Evolutionary conservation across 345 rosid species (phyloP).

Genomic region (Aquilaria sinensis): DNA sequence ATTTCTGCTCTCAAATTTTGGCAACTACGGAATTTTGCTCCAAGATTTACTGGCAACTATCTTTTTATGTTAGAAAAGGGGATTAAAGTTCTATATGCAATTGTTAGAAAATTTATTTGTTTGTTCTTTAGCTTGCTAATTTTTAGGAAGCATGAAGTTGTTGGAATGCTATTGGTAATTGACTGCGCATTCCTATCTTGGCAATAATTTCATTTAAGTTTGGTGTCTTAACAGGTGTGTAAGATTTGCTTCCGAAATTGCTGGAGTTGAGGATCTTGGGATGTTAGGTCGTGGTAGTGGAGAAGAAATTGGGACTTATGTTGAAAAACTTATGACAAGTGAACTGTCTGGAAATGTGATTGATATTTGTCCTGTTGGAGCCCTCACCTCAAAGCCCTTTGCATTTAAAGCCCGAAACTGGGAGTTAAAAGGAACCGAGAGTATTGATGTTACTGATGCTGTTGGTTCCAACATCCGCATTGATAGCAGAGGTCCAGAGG

Average conservation of each 20-base stretch:
- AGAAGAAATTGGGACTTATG: slow-evolving; percentile 99
- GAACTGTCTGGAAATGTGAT: slow-evolving; percentile 98
- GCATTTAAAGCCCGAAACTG: slow-evolving; percentile 98
- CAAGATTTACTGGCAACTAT: too few relatives aligned
- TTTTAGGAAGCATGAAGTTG: too few relatives aligned
- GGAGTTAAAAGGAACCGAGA: slow-evolving; percentile 98
- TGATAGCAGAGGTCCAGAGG: slow-evolving; percentile 99
- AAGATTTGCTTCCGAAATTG: slow-evolving; percentile 95
- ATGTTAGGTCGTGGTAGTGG: slow-evolving; percentile 99
- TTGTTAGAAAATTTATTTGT: too few relatives aligned
- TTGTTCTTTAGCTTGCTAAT: too few relatives aligned
- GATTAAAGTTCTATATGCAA: too few relatives aligned
- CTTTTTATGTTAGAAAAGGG: too few relatives aligned
- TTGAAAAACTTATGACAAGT: slow-evolving; percentile 98
- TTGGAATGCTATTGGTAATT: too few relatives aligned
- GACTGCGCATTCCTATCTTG: too few relatives aligned
- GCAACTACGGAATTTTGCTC: too few relatives aligned
- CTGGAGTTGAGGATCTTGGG: slow-evolving; percentile 99
- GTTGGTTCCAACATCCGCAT: slow-evolving; percentile 96
- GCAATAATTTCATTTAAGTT: too few relatives aligned
- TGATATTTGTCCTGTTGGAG: slow-evolving; percentile 98
- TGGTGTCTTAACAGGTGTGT: slow-evolving; percentile 62
- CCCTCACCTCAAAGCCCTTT: slow-evolving; percentile 96
- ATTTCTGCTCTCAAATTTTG: too few relatives aligned
- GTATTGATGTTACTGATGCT: slow-evolving; percentile 90